Evolutionary conservation across 139 green algal genomes (phyloP).

Genomic region (Monoraphidium neglectum): DNA sequence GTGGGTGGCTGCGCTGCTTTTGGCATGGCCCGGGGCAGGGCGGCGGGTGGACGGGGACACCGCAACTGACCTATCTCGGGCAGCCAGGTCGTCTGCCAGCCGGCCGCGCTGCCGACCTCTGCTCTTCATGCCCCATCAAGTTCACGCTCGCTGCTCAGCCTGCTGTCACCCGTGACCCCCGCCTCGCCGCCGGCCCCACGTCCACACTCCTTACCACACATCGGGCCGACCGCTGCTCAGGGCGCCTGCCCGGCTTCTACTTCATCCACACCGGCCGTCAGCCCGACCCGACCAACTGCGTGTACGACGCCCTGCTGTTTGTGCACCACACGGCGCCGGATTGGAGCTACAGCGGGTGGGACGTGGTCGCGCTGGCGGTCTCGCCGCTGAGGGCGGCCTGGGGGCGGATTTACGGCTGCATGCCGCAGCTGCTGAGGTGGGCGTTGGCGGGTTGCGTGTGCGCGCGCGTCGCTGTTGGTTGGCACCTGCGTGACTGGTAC

Average conservation of each 20-base stretch:
- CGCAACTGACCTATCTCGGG: no score
- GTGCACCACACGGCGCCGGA: slow-evolving; percentile 14
- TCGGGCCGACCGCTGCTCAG: no score
- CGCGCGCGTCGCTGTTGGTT: background rate
- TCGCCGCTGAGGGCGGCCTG: slow-evolving; percentile 24
- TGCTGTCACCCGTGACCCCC: no score
- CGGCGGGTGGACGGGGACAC: no score
- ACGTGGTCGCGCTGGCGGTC: slow-evolving; percentile 30
- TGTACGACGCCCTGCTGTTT: slow-evolving; percentile 41
- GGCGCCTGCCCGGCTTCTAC: slow-evolving; percentile 28
- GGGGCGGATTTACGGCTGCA: slow-evolving; percentile 35
- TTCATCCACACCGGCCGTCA: slow-evolving; percentile 26
- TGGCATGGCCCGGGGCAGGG: background rate
- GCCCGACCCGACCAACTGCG: slow-evolving; percentile 17
- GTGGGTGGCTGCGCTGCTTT: slow-evolving; percentile 1
- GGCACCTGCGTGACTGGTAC: background rate
- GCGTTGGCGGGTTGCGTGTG: background rate
- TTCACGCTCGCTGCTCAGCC: no score
- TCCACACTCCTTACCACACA: no score
- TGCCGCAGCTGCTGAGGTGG: slow-evolving; percentile 36
- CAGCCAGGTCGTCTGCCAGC: no score
- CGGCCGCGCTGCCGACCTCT: no score
- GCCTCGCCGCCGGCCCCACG: no score
- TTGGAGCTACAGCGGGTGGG: slow-evolving; percentile 21
- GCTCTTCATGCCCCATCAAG: no score